These are phyloP conservation scores for Geotrichum ghanense DNA, from an alignment of 805 yeast genomes.

Conservation along the genomic window DNA sequence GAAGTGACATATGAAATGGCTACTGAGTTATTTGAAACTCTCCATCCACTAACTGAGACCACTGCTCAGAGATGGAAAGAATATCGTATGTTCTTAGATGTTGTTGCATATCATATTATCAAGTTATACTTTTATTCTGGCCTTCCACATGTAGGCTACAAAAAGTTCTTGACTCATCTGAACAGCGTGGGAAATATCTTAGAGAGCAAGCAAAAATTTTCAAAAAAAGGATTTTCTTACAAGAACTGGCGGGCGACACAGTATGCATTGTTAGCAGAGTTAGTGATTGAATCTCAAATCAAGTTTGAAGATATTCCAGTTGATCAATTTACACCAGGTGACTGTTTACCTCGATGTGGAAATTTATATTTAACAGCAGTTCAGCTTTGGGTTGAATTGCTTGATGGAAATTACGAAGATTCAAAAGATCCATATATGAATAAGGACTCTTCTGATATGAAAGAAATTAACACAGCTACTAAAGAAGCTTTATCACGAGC, in stretches of 20 bases:
- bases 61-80: slow-evolving; percentile 30
- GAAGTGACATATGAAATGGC: slow-evolving; percentile 45
- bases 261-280: slow-evolving; percentile 52
- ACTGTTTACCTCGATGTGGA: slow-evolving; percentile 15
- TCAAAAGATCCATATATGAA: slow-evolving; percentile 12
- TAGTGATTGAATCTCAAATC: slow-evolving; percentile 40
- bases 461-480: slow-evolving; percentile 7
- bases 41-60: slow-evolving; percentile 11
- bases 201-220: slow-evolving; percentile 18
- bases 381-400: slow-evolving; percentile 4
- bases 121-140: slow-evolving; percentile 49
- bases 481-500: slow-evolving; percentile 8
- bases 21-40: slow-evolving; percentile 28
- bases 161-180: slow-evolving; percentile 55
- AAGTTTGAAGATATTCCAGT: slow-evolving; percentile 31
- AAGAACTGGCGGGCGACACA: slow-evolving; percentile 52
- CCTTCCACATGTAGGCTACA: slow-evolving; percentile 46
- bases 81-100: slow-evolving; percentile 43
- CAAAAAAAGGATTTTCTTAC: slow-evolving; percentile 22
- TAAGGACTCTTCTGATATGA: slow-evolving; percentile 11
- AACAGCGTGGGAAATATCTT: slow-evolving; percentile 35
- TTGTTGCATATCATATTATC: slow-evolving; percentile 50
- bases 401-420: not conserved
- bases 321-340: slow-evolving; percentile 10
- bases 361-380: slow-evolving; percentile 12